phyloP scores from a whole-genome alignment of 139 green algal genomes.

The Tetraselmis striata region DNA sequence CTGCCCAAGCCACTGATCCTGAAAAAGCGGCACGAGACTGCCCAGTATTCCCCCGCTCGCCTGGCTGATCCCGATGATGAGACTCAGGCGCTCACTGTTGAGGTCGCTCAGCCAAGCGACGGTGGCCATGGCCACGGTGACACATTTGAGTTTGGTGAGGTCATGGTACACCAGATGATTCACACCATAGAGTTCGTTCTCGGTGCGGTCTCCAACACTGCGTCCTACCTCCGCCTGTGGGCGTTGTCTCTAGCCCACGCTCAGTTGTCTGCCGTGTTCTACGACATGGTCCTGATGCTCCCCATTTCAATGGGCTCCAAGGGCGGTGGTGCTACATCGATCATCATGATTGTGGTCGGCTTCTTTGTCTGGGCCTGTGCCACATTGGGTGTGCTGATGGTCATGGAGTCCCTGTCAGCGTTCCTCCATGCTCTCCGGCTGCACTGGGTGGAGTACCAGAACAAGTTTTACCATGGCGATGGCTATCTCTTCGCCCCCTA shows the following conservation, averaged over 20 bases:
- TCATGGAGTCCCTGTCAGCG: slow-evolving; percentile 94
- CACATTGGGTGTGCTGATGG: slow-evolving; percentile 94
- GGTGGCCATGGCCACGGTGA: slow-evolving; percentile 53
- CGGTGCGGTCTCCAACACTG: slow-evolving; percentile 97
- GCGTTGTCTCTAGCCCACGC: slow-evolving; percentile 92
- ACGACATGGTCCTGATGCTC: slow-evolving; percentile 88
- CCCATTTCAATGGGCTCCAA: slow-evolving; percentile 39
- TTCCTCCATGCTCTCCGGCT: slow-evolving; percentile 97
- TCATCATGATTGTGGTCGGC: slow-evolving; percentile 18
- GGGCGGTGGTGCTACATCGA: slow-evolving; percentile 8
- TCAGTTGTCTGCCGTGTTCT: slow-evolving; percentile 90
- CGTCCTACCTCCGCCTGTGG: slow-evolving; percentile 97
- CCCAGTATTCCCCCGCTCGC: neutral
- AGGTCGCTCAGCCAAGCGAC: neutral
- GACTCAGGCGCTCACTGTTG: neutral
- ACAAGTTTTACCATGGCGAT: slow-evolving; percentile 76
- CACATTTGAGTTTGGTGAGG: slow-evolving; percentile 86
- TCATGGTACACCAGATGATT: slow-evolving; percentile 91
- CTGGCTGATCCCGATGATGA: neutral
- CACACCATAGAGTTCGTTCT: slow-evolving; percentile 99
- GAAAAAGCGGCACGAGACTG: slow-evolving; percentile 65
- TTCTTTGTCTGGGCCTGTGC: slow-evolving; percentile 87
- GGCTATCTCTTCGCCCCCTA: slow-evolving; percentile 89
- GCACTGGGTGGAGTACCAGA: slow-evolving; percentile 86
- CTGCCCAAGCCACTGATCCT: slow-evolving; percentile 95